Evolutionary conservation across 371 early-diverging fungal species (phyloP), one percentile per base, ranked within the genome.

Genomic region (Mortierella sp.): DNA sequence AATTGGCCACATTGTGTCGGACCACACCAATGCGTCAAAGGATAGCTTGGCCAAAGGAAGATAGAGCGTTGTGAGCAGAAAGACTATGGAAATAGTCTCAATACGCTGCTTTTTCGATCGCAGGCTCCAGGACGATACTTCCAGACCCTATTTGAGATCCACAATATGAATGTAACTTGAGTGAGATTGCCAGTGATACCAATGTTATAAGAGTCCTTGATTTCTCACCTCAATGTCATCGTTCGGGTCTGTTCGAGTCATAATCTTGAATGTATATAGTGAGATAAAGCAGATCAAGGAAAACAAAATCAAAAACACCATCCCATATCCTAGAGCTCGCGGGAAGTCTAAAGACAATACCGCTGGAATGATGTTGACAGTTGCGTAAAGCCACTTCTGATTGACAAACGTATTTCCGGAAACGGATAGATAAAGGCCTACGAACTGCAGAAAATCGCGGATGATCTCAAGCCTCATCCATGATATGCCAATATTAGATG

Each of bases 21-120:
- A 73, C 91, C 91, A 91, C 47, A 88, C 87, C 0, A 91, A 59
- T 5, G 89, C 87, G 30, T 90, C 90, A 28, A 91, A 63, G 3
- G 90, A 79, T 14, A 91, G 77, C 70, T 91, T 91, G 16, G 88
- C 73, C 28, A 88, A 71, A 2, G 91, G 91, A 4, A 91, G 70
- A 62, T 91, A 91, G 37, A 91, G 70, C 1, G 91, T 89, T 5
- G 89, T 86, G 68, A 91, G 68, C 22, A 86, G 57, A 35, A 87
- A 80, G 39, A 87, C 86, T 32, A 88, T 71, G 3, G 78, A 69
- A 0, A 86, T 83, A 16, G 81, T 83, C 47, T 85, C 79, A 20
- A 72, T 71, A 1, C 78, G 64, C 60, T 75, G 68, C 55, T 75
- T 77, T 43, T 84, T 84, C 32, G 72, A 78, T n/a, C 83, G 68